phyloP scores from a whole-genome alignment of 2,329 filamentous ascomycete genomes.

The Blumeria graminis region DNA sequence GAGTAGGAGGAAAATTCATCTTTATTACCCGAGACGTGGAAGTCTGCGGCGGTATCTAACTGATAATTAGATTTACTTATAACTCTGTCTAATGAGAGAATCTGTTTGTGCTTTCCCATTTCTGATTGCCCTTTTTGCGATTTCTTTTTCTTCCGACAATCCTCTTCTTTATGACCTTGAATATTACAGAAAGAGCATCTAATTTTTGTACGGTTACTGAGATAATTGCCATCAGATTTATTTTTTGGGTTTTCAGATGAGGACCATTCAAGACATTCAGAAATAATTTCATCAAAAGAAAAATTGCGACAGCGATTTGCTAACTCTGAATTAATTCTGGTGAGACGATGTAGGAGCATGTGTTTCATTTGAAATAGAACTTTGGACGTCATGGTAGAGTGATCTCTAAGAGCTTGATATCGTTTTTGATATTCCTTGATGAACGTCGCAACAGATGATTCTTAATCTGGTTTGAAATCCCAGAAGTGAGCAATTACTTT shows the following conservation, averaged over 20 bases:
- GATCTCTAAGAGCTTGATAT: neutral
- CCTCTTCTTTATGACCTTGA: neutral
- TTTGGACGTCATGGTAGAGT: neutral
- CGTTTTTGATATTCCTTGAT: neutral
- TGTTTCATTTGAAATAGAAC: neutral
- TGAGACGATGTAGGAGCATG: neutral
- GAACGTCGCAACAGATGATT: neutral
- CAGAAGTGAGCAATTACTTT: neutral
- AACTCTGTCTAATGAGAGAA: neutral
- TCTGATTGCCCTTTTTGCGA: neutral
- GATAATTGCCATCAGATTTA: neutral
- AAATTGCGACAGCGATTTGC: neutral
- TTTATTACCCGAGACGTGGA: neutral
- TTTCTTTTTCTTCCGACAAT: neutral
- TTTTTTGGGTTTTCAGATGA: neutral
- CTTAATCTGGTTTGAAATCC: neutral
- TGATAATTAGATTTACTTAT: neutral
- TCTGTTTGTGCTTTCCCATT: neutral
- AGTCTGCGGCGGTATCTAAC: neutral
- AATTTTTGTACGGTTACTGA: no score
- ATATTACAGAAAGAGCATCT: no score
- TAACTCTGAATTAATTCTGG: neutral
- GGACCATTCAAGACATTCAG: neutral
- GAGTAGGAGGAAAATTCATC: neutral
- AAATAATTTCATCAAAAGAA: neutral